These are phyloP conservation scores for Pseudozyma sp. DNA, from an alignment of 1,284 basidiomycete genomes.

Conservation along the genomic window DNA sequence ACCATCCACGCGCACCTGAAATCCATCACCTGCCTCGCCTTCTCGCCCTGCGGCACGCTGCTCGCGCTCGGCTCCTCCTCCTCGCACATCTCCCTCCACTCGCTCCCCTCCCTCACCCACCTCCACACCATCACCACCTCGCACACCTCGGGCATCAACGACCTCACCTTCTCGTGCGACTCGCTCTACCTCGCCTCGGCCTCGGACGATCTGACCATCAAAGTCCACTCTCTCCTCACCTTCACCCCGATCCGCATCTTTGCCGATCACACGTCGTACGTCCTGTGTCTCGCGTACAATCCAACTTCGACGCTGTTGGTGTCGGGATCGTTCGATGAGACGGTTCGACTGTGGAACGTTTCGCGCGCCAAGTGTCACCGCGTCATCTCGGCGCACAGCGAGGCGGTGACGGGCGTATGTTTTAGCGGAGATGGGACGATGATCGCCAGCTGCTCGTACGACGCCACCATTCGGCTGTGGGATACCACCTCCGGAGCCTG, in stretches of 20 bases:
- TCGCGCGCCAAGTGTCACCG: constrained; percentile 72
- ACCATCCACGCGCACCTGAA: constrained; percentile 71
- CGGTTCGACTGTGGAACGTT: constrained; percentile 95
- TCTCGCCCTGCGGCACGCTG: constrained; percentile 70
- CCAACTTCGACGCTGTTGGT: constrained; percentile 88
- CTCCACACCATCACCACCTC: constrained; percentile 35
- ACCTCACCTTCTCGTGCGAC: constrained; percentile 60
- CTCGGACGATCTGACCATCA: constrained; percentile 59
- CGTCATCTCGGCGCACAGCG: constrained; percentile 85
- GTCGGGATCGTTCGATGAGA: constrained; percentile 93
- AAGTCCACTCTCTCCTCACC: constrained; percentile 50
- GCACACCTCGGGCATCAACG: constrained; percentile 57
- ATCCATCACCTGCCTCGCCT: constrained; percentile 70
- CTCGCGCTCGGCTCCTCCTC: constrained; percentile 69
- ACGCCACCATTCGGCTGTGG: constrained; percentile 87
- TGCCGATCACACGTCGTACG: constrained; percentile 88
- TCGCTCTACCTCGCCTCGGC: constrained; percentile 55
- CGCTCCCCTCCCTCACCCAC: constrained; percentile 40
- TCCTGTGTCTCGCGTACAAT: constrained; percentile 91
- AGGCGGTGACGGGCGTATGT: constrained; percentile 90
- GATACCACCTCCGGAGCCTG: constrained; percentile 96
- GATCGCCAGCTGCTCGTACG: constrained; percentile 92
- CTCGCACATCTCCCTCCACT: constrained; percentile 65
- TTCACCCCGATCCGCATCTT: constrained; percentile 68
- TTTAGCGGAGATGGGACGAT: constrained; percentile 96